A percentile compares a stretch with the other conserved stretches of the same genome.
Evolutionary conservation across 2,329 filamentous ascomycete species (phyloP).

Genomic region (Botryotinia globosa): DNA sequence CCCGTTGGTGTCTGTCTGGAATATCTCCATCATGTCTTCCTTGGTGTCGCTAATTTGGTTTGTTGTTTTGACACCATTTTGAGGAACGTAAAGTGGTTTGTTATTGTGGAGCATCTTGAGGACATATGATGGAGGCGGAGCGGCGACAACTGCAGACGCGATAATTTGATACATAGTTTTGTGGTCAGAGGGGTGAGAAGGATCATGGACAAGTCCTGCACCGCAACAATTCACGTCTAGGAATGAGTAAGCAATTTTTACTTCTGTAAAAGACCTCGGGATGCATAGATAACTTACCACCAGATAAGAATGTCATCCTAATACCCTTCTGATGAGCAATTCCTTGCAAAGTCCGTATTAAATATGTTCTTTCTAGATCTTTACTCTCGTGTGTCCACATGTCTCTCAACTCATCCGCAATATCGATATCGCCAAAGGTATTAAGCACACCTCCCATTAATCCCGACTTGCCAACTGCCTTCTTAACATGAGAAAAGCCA

Average conservation of each 20-base stretch:
- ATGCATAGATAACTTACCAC: conserved; percentile 52
- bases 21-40: conserved; percentile 99
- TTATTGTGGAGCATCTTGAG: conserved; percentile 95
- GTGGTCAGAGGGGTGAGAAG: conserved; percentile 84
- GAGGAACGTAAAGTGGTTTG: conserved; percentile 85
- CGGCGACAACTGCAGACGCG: conserved; percentile 86
- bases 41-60: conserved; percentile 85
- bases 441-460: conserved; percentile 95
- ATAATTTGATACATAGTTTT: conserved; percentile 99
- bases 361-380: conserved; percentile 92
- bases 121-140: conserved; percentile 79
- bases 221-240: conserved; percentile 83
- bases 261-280: neutral
- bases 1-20: conserved; percentile 90
- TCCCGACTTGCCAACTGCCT: conserved; percentile 90
- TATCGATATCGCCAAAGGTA: conserved; percentile 93
- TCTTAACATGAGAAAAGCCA: conserved; percentile 93
- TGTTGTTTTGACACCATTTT: conserved; percentile 77
- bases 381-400: conserved; percentile 99
- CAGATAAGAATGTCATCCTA: conserved; percentile 94
- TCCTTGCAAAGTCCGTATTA: conserved; percentile 92
- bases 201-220: conserved; percentile 91
- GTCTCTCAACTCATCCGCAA: conserved; percentile 90
- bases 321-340: conserved; percentile 94
- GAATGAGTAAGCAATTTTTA: conserved; percentile 24